These are phyloP conservation scores for Ceratobasidium sp. DNA, from an alignment of 1,284 basidiomycete genomes.

Conservation along the genomic window DNA sequence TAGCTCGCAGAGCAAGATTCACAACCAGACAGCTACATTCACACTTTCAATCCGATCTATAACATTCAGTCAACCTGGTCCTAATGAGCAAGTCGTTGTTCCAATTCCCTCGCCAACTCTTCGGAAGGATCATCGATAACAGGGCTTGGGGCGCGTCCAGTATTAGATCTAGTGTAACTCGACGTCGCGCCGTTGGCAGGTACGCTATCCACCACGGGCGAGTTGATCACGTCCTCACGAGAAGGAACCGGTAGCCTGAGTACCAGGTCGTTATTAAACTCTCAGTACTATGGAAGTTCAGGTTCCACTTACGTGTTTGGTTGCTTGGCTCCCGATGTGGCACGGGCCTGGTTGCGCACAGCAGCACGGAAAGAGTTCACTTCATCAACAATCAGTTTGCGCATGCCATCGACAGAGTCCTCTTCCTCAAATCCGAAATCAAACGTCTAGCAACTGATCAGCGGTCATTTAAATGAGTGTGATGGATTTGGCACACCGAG, in stretches of 20 bases:
- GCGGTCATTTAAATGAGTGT: constrained; percentile 39
- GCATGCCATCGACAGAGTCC: constrained; percentile 97
- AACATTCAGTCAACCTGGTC: not conserved
- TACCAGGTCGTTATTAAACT: not conserved
- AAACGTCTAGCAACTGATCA: constrained; percentile 69
- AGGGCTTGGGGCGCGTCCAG: constrained; percentile 55
- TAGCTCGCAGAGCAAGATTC: constrained; percentile 3
- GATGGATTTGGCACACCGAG: constrained; percentile 54
- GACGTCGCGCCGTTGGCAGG: constrained; percentile 72
- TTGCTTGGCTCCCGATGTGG: constrained; percentile 68
- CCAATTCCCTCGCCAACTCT: constrained; percentile 84
- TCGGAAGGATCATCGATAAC: constrained; percentile 85
- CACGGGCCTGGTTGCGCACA: constrained; percentile 79
- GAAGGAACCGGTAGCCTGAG: constrained; percentile 67
- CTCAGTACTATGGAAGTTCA: not conserved
- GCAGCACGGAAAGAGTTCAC: constrained; percentile 87
- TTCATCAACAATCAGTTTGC: constrained; percentile 92
- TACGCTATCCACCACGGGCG: constrained; percentile 71
- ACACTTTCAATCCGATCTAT: not conserved
- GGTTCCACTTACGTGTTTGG: constrained; percentile 66
- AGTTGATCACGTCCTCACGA: constrained; percentile 78
- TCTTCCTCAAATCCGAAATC: constrained; percentile 99
- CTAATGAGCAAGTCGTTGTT: constrained; percentile 52
- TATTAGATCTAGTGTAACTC: constrained; percentile 60
- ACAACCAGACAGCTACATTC: not conserved